Base-by-base conservation (phyloP, 306 rosid species). In the Erythrophleum fordii region DNA sequence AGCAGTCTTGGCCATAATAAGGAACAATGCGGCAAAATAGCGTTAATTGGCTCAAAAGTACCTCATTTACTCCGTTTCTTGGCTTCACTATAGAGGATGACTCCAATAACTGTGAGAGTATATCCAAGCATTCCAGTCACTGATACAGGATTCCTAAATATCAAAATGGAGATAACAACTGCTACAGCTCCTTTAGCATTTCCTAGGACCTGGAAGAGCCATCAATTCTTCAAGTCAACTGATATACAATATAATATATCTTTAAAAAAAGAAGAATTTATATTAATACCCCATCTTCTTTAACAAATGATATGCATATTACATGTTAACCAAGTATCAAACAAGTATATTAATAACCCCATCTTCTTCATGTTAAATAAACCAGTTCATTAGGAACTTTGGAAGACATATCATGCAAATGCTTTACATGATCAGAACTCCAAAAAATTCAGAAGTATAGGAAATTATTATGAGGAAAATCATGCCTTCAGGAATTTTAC, bases 161-260 rank as follows among this genome's bases (percentile, higher is more conserved):
- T 86, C 87, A 89, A 74, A 59, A 91, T 85, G 29, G 96, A 91
- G 68, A 91, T 78, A 37, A 89, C 92, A 45, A 91, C 96, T 35
- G 92, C 92, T 66, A 89, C 91, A 5, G 91, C 92, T 13, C 92
- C 92, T 73, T 89, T 91, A 35, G 92, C 95, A 81, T 91, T 87
- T 77, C 96, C 93, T 46, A 89, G 79, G 11, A 90, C 92, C 94
- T 87, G 87, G 1, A 17, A 71, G 51, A 56, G 34, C 28, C 67
- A 28, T 65, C 18, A 45, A 53, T 23, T 18, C 11, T 42, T 69
- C 56, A 69, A 34, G 83, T 78, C 52, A 66, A 37, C 20, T 8
- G 8, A 72, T 58, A 48, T 67, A 58, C 20, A 64, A 8, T 35
- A 42, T 68, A 64, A 3, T 35, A 68, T 22, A 41, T 8, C n/a